Percentiles rank a stretch among this genome's conserved stretches.
phyloP scores from a whole-genome alignment of 192 early-diverging fungal species.

The Hyaloraphidium curvatum region DNA sequence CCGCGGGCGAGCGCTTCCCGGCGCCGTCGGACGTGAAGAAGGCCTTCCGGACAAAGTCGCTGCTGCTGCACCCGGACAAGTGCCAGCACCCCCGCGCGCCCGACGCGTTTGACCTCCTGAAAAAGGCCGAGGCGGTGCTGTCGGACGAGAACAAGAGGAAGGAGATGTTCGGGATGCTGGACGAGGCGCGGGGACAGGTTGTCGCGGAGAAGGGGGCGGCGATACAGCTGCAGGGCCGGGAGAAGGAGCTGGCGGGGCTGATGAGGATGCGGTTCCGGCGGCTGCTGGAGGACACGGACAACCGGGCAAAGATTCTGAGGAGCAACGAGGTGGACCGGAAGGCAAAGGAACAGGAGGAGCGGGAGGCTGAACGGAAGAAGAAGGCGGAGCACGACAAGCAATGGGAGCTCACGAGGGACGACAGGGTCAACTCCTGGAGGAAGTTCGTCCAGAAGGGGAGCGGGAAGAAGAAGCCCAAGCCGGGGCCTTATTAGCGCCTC shows the following conservation, averaged over 20 bases:
- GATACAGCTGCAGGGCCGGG: background rate
- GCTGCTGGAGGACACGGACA: background rate
- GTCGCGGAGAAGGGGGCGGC: constrained; percentile 15
- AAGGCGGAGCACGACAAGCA: constrained; percentile 24
- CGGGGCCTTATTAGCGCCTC: too few species aligned
- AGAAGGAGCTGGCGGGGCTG: background rate
- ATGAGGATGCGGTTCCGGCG: background rate
- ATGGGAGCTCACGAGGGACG: constrained; percentile 28
- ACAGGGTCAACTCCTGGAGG: constrained; percentile 25
- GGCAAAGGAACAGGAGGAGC: constrained; percentile 18
- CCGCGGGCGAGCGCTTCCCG: constrained; percentile 7
- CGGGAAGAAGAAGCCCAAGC: constrained; percentile 16
- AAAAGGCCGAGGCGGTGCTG: constrained; percentile 26
- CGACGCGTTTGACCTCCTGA: constrained; percentile 30
- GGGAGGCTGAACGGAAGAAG: constrained; percentile 18
- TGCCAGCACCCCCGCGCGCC: constrained; percentile 26
- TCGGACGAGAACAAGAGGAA: constrained; percentile 22
- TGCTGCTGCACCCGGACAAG: constrained; percentile 37
- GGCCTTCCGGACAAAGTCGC: constrained; percentile 22
- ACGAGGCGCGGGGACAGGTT: constrained; percentile 20
- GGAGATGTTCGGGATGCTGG: constrained; percentile 15
- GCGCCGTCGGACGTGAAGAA: constrained; percentile 7
- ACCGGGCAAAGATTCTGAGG: constrained; percentile 19
- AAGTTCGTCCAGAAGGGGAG: constrained; percentile 21
- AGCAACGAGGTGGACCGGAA: constrained; percentile 32